Base-by-base conservation (phyloP, 2,329 filamentous ascomycete species). In the Sclerotinia spermophila region DNA sequence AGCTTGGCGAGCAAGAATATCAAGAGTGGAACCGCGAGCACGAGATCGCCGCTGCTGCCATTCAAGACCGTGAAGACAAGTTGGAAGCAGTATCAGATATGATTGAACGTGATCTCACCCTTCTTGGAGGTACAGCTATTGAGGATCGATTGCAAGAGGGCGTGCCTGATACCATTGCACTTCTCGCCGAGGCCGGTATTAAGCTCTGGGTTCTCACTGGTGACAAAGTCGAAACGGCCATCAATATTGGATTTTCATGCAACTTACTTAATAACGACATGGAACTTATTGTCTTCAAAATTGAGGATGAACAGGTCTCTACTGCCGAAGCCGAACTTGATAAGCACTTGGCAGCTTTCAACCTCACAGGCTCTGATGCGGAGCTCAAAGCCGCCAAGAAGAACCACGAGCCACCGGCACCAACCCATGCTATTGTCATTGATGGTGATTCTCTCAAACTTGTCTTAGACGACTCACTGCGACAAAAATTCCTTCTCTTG, bases 201-300 rank as follows among this genome's bases (percentile, higher is more conserved):
- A 99, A 99, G 82, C 87, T 99, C 11, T 99, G 96, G 96, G 96
- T 99, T 68, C 84, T 99, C 74, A 99, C 96, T 24, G 96, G 96
- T 74, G 96, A 99, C 85, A 99, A 98, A 82, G 95, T 98, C 44
- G 96, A 99, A 82, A 99, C 96, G 35, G 96, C 96, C 71, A 99
- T 99, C 88, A 99, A 99, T 82, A 99, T 99, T 79, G 96, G 96
- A 3, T 99, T 98, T 82, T 99, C 96, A 17, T 99, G 96, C 84
- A 99, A 99, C 77, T 86, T 99, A 44, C 87, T 99, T 69, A 94
- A 95, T 82, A 99, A 97, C 81, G 93, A 97, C 75, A 97, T 99
- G 96, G 96, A 99, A 76, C 84, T 99, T 73, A 92, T 99, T 74
- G 89, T 97, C 64, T 86, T 99, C 76, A 96, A 96, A 79, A 86